A percentile compares a stretch with the other conserved stretches of the same genome.
phyloP scores from a whole-genome alignment of 1,139 yeast genomes.

The Diutina scorzettiae region DNA sequence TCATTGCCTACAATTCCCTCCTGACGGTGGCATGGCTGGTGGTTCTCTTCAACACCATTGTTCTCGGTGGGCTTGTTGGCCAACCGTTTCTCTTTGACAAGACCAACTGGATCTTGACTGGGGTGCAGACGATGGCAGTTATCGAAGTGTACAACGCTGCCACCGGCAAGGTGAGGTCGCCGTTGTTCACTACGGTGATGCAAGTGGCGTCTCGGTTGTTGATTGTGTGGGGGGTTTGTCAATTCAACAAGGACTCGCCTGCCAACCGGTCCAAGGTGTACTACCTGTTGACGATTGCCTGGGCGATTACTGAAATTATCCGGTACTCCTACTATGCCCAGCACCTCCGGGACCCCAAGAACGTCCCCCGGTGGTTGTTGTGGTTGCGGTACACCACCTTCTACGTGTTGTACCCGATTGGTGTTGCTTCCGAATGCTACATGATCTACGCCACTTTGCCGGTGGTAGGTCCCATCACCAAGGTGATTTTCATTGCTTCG shows the following conservation, averaged over 20 bases:
- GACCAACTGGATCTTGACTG: slow-evolving; percentile 47
- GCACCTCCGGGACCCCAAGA: slow-evolving; percentile 41
- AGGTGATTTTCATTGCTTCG: slow-evolving; percentile 35
- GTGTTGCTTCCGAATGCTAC: slow-evolving; percentile 73
- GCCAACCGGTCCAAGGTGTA: slow-evolving; percentile 52
- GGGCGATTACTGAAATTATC: slow-evolving; percentile 86
- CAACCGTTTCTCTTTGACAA: slow-evolving; percentile 51
- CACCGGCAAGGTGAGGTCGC: slow-evolving; percentile 73
- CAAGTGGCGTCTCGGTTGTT: slow-evolving; percentile 82
- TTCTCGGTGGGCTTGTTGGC: slow-evolving; percentile 28
- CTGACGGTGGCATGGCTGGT: slow-evolving; percentile 36
- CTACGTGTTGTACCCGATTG: slow-evolving; percentile 75
- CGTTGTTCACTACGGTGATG: slow-evolving; percentile 67
- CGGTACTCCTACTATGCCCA: slow-evolving; percentile 79
- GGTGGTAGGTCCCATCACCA: slow-evolving; percentile 38
- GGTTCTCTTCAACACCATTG: slow-evolving; percentile 29
- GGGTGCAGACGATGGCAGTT: slow-evolving; percentile 73
- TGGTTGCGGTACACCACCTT: slow-evolving; percentile 79
- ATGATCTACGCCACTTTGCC: slow-evolving; percentile 55
- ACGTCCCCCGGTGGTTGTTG: slow-evolving; percentile 51
- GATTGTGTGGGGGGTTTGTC: slow-evolving; percentile 76
- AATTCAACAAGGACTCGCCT: slow-evolving; percentile 55
- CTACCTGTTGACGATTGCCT: slow-evolving; percentile 60
- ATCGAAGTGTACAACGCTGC: slow-evolving; percentile 73
- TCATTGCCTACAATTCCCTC: slow-evolving; percentile 32